These are phyloP conservation scores for Plasmodium malariae DNA, from an alignment of 169 alveolate genomes.

Conservation along the genomic window DNA sequence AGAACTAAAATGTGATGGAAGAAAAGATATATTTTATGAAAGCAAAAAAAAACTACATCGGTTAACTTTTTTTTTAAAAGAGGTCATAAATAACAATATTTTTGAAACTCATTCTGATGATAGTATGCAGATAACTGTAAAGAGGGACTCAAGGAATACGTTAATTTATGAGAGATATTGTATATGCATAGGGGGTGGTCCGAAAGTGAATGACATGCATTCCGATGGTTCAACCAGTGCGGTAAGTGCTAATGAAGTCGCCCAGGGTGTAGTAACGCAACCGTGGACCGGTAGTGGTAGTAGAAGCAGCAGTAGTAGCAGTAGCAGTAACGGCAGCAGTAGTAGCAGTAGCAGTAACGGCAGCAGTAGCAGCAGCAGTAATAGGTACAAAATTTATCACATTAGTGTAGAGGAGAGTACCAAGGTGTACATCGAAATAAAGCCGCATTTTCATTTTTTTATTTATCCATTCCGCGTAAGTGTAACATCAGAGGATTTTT, in stretches of 20 bases:
- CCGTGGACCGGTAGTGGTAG: background rate
- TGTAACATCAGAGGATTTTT: constrained; percentile 6
- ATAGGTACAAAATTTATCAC: constrained; percentile 6
- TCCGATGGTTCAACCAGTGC: no score
- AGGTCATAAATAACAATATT: constrained; percentile 1
- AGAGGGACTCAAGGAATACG: background rate
- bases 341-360: background rate
- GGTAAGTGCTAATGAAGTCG: no score
- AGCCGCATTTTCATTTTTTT: constrained; percentile 62
- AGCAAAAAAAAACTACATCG: background rate
- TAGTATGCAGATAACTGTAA: background rate
- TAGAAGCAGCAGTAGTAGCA: background rate
- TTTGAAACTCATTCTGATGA: background rate
- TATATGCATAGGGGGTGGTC: constrained; percentile 9
- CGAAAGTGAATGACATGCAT: background rate
- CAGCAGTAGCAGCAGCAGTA: background rate
- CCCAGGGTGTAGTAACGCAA: no score
- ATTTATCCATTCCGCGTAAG: constrained; percentile 33
- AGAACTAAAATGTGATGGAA: constrained; percentile 15
- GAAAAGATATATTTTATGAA: background rate
- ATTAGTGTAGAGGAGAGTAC: constrained; percentile 3
- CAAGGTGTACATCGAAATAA: constrained; percentile 38
- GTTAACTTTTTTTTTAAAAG: constrained; percentile 4
- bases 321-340: background rate
- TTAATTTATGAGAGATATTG: constrained; percentile 29